Evolutionary conservation across 129 eudicot genomes (phyloP).

Genomic region (Smallanthus sonchifolius): DNA sequence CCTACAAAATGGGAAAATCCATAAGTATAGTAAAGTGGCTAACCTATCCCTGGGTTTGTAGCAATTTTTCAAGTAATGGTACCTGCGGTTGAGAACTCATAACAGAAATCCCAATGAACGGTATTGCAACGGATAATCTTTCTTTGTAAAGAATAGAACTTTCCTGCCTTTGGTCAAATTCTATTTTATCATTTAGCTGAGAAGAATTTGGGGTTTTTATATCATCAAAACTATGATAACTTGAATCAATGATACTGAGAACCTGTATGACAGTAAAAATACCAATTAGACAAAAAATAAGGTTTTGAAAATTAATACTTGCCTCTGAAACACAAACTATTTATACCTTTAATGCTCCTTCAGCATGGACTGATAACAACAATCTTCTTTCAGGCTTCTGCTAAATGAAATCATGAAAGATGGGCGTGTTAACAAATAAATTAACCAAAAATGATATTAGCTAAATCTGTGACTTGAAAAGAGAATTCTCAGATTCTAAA

Average conservation of each 20-base stretch:
- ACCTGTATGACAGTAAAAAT: conserved; percentile 48
- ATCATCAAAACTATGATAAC: conserved; percentile 66
- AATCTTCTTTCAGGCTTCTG: conserved; percentile 92
- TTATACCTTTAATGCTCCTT: conserved; percentile 91
- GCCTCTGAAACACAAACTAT: conserved; percentile 13
- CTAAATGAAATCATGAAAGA: conserved; percentile 12
- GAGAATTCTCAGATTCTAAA: background rate
- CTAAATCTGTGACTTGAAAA: background rate
- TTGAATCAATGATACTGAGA: conserved; percentile 85
- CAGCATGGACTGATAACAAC: conserved; percentile 84
- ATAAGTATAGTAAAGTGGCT: background rate
- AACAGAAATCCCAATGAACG: conserved; percentile 88
- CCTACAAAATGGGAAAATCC: conserved; percentile 44
- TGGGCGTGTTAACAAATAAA: background rate
- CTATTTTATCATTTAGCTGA: conserved; percentile 38
- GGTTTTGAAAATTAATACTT: background rate
- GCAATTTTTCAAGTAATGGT: background rate
- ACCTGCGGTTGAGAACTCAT: conserved; percentile 89
- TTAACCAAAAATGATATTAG: conserved; percentile 1
- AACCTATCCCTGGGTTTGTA: background rate
- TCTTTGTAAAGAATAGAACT: conserved; percentile 50
- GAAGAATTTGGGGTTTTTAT: conserved; percentile 41
- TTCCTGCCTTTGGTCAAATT: conserved; percentile 39
- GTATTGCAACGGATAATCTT: conserved; percentile 53
- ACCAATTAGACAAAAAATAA: background rate